These are phyloP conservation scores for Xylaria bambusicola DNA, from an alignment of 495 filamentous ascomycete genomes.

Conservation along the genomic window DNA sequence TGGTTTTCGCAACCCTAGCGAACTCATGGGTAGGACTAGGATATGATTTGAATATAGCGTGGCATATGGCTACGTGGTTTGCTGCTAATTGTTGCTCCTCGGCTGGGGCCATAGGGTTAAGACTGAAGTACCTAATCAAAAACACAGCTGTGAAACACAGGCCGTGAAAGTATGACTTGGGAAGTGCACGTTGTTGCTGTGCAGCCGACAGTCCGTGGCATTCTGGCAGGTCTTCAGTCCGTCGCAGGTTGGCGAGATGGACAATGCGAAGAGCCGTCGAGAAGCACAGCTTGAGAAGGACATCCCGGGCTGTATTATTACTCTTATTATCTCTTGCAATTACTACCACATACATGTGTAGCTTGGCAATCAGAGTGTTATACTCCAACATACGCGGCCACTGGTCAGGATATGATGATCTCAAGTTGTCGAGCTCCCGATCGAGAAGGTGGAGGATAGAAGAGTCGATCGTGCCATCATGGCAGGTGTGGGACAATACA, in stretches of 20 bases:
- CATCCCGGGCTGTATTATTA: conserved; percentile 23
- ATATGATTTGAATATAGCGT: conserved; percentile 27
- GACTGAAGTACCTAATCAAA: conserved; percentile 28
- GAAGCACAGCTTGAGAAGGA: conserved; percentile 26
- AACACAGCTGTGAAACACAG: conserved; percentile 32
- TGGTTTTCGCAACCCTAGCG: conserved; percentile 20
- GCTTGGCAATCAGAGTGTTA: conserved; percentile 24
- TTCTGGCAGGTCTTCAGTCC: conserved; percentile 17
- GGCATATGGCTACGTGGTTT: conserved; percentile 32
- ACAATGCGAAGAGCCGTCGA: conserved; percentile 12
- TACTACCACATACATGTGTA: conserved; percentile 29
- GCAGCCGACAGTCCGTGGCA: neutral
- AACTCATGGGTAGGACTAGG: conserved; percentile 26
- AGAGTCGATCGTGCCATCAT: conserved; percentile 31
- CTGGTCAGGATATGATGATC: conserved; percentile 23
- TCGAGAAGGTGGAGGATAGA: conserved; percentile 38
- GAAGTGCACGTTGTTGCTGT: conserved; percentile 21
- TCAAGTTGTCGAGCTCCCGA: conserved; percentile 30
- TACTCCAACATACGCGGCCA: conserved; percentile 30
- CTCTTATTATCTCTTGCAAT: conserved; percentile 23
- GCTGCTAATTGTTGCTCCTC: conserved; percentile 34
- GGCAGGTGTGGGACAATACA: conserved; percentile 27
- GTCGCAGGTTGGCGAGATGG: conserved; percentile 6
- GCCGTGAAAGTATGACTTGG: conserved; percentile 30
- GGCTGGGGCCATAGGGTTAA: conserved; percentile 19